phyloP scores from a whole-genome alignment of 1,139 yeast species.

The Pichia sp. region DNA sequence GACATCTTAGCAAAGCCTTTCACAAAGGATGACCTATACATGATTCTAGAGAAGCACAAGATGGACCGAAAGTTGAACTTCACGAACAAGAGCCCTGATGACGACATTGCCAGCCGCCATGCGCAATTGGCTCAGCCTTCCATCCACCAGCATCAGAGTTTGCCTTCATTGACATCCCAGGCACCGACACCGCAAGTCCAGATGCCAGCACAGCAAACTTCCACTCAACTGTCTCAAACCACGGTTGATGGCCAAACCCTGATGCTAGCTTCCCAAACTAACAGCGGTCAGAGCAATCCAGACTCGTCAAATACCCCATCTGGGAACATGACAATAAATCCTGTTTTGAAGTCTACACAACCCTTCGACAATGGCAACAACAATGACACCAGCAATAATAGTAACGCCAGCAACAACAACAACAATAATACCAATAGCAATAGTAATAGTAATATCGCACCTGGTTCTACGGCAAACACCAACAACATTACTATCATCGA shows the following conservation, averaged over 20 bases:
- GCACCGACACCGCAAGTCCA: neutral
- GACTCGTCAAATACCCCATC: neutral
- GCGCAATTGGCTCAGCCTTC: neutral
- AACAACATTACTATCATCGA: neutral
- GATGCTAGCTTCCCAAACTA: neutral
- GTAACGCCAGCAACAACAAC: no score
- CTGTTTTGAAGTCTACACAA: neutral
- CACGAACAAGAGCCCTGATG: neutral
- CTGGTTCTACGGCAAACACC: neutral
- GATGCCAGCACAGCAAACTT: neutral
- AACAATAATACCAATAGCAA: no score
- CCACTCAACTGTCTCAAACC: neutral
- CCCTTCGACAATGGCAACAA: neutral
- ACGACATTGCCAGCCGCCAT: neutral
- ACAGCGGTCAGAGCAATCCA: neutral
- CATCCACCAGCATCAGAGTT: slow-evolving; percentile 4
- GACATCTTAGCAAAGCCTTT: slow-evolving; percentile 92
- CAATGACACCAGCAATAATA: no score
- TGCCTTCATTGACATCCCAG: neutral
- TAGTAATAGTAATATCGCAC: neutral
- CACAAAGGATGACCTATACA: slow-evolving; percentile 75
- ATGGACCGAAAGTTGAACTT: slow-evolving; percentile 27
- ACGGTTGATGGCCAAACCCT: neutral
- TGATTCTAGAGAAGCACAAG: slow-evolving; percentile 65
- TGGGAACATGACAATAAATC: neutral